Evolutionary conservation across 768 basidiomycete genomes (phyloP), one percentile per base, ranked within the genome.

Genomic region (Lactifluus subvellereus): DNA sequence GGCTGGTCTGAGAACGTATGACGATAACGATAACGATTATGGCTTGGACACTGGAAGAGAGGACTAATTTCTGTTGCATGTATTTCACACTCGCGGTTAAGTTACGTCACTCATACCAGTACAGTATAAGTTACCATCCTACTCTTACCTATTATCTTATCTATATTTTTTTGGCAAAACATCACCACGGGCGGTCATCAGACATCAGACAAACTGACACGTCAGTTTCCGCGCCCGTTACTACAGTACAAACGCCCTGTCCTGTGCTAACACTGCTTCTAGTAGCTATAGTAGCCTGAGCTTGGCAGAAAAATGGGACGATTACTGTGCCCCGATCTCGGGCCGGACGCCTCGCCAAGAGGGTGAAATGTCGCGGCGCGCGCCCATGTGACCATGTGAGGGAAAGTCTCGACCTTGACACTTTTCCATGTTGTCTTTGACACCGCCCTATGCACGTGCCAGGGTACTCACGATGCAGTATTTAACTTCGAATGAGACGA

Each of bases 11-110:
- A 42, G 40, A 20, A 42, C 35, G n/a, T 54, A 55, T 27, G 3
- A 27, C 27, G 27, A 27, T 27, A 27, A 27, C 27, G 27, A 27
- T 51, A 18, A 18, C 6, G 49, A 62, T 14, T 27, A 62, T 27
- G 61, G 65, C 49, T 58, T 54, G 40, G 65, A 66, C 65, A 64
- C 57, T 47, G 56, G 65, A 64, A 35, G 62, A 55, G 65, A 64
- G 32, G 51, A 59, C 35, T 58, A 18, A 57, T 48, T 52, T 49
- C 32, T 54, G 37, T 50, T 38, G 33, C 20, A 60, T 64, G 63
- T 64, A 64, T 61, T 14, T 50, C 9, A 18, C 38, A 8, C 42
- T 47, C 14, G 52, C 53, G 54, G 51, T 18, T 49, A 48, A 40
- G 8, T 57, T 14, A 50, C 49, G 6, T 43, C 43, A 37, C 37